A percentile compares a stretch with the other conserved stretches of the same genome.
Evolutionary conservation across 768 basidiomycete species (phyloP).

Genomic region (Lactifluus piperatus): DNA sequence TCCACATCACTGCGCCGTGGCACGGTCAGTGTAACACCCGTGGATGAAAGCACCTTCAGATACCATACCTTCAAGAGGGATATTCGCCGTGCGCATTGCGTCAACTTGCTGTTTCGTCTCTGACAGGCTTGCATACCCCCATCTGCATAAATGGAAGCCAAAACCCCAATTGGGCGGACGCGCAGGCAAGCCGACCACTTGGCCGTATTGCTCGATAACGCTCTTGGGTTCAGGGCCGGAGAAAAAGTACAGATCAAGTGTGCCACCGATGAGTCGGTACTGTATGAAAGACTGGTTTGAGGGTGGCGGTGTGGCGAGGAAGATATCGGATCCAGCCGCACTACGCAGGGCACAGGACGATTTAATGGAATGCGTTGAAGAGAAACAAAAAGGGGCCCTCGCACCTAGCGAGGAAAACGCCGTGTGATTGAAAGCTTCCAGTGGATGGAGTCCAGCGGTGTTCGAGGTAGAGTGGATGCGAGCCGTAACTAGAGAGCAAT

Average conservation of each 20-base stretch:
- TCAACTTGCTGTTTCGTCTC: slow-evolving; percentile 47
- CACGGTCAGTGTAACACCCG: background rate
- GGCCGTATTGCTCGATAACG: slow-evolving; percentile 68
- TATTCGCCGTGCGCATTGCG: slow-evolving; percentile 55
- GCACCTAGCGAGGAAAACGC: slow-evolving; percentile 66
- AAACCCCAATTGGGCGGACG: slow-evolving; percentile 73
- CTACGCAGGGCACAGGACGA: slow-evolving; percentile 26
- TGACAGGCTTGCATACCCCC: slow-evolving; percentile 44
- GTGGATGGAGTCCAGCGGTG: slow-evolving; percentile 53
- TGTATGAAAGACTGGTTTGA: slow-evolving; percentile 55
- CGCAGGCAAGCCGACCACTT: slow-evolving; percentile 55
- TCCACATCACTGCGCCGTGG: slow-evolving; percentile 56
- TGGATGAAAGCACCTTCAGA: background rate
- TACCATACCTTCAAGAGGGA: slow-evolving; percentile 63
- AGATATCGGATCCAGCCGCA: slow-evolving; percentile 60
- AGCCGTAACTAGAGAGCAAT: slow-evolving; percentile 45
- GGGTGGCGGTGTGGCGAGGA: slow-evolving; percentile 50
- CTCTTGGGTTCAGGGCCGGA: slow-evolving; percentile 39
- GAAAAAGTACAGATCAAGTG: slow-evolving; percentile 73
- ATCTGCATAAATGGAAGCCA: slow-evolving; percentile 68
- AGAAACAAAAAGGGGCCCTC: slow-evolving; percentile 8
- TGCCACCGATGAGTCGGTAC: slow-evolving; percentile 68
- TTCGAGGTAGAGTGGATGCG: slow-evolving; percentile 64
- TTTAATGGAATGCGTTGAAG: background rate
- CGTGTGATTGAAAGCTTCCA: slow-evolving; percentile 52